These are phyloP conservation scores for Colletotrichum viniferum DNA, from an alignment of 2,329 filamentous ascomycete genomes.

Conservation along the genomic window DNA sequence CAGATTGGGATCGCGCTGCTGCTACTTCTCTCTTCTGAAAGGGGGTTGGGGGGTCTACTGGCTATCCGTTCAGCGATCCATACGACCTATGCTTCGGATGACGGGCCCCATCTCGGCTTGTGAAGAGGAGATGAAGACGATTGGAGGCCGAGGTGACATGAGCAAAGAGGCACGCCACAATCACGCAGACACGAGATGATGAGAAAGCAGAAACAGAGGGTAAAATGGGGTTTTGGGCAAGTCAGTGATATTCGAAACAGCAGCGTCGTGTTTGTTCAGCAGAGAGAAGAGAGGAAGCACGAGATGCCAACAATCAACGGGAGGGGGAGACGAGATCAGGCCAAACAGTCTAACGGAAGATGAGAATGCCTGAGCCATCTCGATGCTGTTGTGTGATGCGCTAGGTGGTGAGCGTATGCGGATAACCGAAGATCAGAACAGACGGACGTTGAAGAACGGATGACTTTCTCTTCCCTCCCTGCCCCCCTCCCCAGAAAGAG, in stretches of 20 bases:
- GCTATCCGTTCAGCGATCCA: neutral
- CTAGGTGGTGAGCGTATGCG: neutral
- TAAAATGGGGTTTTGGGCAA: neutral
- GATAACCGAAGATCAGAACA: neutral
- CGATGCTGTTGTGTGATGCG: neutral
- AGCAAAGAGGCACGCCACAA: neutral
- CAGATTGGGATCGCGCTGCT: neutral
- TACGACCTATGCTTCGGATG: neutral
- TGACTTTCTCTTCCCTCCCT: neutral
- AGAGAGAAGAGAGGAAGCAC: neutral
- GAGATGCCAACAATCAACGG: neutral
- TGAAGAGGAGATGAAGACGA: neutral
- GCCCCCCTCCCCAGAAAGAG: neutral
- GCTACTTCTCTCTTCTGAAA: neutral
- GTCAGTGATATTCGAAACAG: neutral
- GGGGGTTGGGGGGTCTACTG: neutral
- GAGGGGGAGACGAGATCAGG: neutral
- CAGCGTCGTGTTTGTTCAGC: neutral
- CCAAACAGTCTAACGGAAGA: neutral
- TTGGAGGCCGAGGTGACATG: neutral
- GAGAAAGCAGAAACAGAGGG: neutral
- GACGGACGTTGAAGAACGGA: neutral
- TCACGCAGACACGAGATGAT: neutral
- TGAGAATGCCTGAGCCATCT: neutral
- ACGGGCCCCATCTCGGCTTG: neutral